Evolutionary conservation across 768 basidiomycete genomes (phyloP).

Genomic region (Glaciozyma antarctica): DNA sequence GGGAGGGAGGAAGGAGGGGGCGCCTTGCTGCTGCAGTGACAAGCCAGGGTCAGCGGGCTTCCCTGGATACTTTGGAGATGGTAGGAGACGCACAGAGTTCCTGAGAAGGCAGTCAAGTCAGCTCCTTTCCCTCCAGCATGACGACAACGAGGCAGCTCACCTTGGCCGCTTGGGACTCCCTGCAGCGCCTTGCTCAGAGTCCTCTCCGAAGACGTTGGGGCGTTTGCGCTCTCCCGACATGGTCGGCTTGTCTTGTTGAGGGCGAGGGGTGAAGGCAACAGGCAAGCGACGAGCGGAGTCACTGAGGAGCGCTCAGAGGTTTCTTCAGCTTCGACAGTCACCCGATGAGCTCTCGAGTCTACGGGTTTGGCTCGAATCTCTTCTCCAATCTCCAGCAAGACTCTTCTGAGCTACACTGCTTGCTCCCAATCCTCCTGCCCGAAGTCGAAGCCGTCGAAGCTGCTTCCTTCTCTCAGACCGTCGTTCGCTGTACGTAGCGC

Average conservation of each 20-base stretch:
- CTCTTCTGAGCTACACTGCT: not conserved
- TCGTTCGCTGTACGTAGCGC: conserved; percentile 7
- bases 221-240: conserved; percentile 18
- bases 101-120: not conserved
- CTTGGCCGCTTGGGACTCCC: conserved; percentile 22
- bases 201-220: conserved; percentile 23
- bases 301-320: not conserved
- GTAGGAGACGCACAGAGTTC: not conserved
- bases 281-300: not conserved
- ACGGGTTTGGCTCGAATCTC: conserved; percentile 10
- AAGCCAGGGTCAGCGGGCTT: not conserved
- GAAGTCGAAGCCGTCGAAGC: conserved; percentile 1
- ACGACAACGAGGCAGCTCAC: conserved; percentile 9
- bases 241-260: not conserved
- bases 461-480: conserved; percentile 12
- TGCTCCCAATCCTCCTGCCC: not conserved
- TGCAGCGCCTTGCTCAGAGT: not conserved
- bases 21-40: not conserved
- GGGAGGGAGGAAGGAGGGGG: conserved; percentile 3
- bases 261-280: not conserved
- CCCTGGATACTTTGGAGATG: not conserved
- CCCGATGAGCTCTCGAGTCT: not conserved
- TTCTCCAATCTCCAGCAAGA: not conserved
- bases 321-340: not conserved
- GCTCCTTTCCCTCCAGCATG: not conserved